Conservation (phyloP, 768 basidiomycete genomes). For the Scleroderma bovista region DNA sequence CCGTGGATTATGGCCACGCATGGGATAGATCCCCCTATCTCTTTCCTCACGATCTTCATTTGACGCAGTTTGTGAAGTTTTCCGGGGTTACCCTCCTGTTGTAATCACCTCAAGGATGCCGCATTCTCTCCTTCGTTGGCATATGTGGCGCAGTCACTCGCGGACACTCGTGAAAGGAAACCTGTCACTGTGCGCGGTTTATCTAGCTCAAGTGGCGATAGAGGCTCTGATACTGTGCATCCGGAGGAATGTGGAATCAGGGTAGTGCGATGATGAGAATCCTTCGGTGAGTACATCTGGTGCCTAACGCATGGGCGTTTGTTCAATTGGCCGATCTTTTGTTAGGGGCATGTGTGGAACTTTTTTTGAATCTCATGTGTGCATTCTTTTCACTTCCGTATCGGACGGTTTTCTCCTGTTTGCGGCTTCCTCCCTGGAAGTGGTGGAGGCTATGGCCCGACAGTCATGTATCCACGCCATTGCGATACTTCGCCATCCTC, state of each 20-base stretch:
- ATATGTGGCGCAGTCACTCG: not conserved
- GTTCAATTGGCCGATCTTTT: not conserved
- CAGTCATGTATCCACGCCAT: not conserved
- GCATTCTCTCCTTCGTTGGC: slow-evolving; percentile 13
- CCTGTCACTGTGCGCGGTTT: not conserved
- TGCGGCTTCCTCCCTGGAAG: not conserved
- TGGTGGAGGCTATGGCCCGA: not conserved
- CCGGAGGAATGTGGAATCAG: not conserved
- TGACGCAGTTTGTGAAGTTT: slow-evolving; percentile 8
- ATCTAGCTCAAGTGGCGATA: not conserved
- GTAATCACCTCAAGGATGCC: slow-evolving; percentile 28
- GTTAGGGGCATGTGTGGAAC: not conserved
- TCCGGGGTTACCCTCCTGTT: slow-evolving; percentile 8
- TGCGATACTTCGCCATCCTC: too few species aligned
- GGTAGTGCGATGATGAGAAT: not conserved
- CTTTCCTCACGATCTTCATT: slow-evolving; percentile 1
- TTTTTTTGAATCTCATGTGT: not conserved
- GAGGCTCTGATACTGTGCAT: not conserved
- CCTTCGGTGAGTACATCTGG: too few species aligned
- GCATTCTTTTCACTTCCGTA: not conserved
- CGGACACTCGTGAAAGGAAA: not conserved
- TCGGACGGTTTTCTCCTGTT: not conserved
- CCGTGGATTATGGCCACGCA: not conserved
- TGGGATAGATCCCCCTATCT: slow-evolving; percentile 6
- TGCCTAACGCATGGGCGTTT: too few species aligned